A percentile compares a stretch with the other conserved stretches of the same genome.
Evolutionary conservation across 2,329 filamentous ascomycete genomes (phyloP).

Genomic region (Clarireedia sp.): DNA sequence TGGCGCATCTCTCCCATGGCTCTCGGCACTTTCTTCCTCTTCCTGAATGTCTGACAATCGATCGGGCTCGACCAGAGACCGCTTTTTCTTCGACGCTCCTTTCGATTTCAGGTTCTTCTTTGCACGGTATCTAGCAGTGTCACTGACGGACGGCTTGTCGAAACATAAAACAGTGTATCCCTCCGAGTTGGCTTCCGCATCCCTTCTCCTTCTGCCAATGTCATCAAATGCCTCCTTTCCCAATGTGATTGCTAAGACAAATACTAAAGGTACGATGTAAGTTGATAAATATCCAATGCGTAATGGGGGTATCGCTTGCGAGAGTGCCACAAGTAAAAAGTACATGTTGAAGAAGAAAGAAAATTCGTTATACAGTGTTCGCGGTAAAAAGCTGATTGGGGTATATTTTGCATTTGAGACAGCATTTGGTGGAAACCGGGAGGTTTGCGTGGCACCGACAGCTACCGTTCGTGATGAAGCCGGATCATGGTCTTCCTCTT

Average conservation of each 20-base stretch:
- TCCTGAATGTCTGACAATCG: constrained; percentile 60
- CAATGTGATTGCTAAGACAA: constrained; percentile 85
- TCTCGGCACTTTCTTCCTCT: constrained; percentile 52
- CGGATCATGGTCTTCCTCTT: constrained; percentile 51
- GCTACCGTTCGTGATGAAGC: constrained; percentile 66
- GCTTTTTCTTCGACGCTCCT: constrained; percentile 33
- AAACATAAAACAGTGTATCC: constrained; percentile 73
- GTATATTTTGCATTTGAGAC: constrained; percentile 98
- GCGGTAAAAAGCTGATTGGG: constrained; percentile 83
- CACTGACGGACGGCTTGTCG: constrained; percentile 42
- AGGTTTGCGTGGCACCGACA: constrained; percentile 65
- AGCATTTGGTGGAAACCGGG: constrained; percentile 79
- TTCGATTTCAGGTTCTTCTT: constrained; percentile 42
- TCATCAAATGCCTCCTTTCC: constrained; percentile 96
- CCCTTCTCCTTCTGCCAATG: constrained; percentile 73
- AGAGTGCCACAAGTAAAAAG: constrained; percentile 89
- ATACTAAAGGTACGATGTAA: constrained; percentile 85
- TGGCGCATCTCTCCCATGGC: constrained; percentile 34
- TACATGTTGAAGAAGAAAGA: constrained; percentile 99
- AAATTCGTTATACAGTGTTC: constrained; percentile 96
- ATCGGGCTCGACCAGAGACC: constrained; percentile 30
- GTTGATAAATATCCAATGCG: constrained; percentile 92
- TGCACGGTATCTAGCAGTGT: constrained; percentile 30
- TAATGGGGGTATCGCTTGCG: constrained; percentile 81
- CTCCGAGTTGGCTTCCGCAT: constrained; percentile 92